phyloP scores from a whole-genome alignment of 305 asterid species.

The Stenogyne calaminthoides region DNA sequence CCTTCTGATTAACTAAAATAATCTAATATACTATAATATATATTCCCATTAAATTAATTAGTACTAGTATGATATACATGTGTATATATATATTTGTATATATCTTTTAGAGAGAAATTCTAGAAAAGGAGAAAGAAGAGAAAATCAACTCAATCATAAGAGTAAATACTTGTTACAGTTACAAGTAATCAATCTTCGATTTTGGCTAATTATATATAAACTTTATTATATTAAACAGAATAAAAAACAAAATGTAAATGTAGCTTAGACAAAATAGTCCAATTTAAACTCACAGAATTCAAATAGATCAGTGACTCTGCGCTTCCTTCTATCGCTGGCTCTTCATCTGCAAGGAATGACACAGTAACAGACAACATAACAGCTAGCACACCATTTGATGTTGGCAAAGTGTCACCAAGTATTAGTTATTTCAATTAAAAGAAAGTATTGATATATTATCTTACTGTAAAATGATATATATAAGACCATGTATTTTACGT shows the following conservation, averaged over 20 bases:
- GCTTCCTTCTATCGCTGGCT: not conserved
- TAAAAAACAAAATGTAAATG: not conserved
- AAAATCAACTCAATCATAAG: not conserved
- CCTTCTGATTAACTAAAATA: not conserved
- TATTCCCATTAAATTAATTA: not conserved
- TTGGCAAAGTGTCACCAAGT: too few relatives aligned
- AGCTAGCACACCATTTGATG: not conserved
- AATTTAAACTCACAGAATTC: not conserved
- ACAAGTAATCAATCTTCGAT: not conserved
- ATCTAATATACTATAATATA: not conserved
- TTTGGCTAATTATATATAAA: too few relatives aligned
- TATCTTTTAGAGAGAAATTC: too few relatives aligned
- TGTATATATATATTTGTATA: too few relatives aligned
- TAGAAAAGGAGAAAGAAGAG: not conserved
- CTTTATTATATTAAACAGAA: not conserved
- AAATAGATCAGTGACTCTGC: not conserved
- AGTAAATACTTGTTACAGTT: too few relatives aligned
- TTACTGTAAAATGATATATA: too few relatives aligned
- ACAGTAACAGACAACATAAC: not conserved
- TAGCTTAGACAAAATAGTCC: not conserved
- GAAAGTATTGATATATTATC: too few relatives aligned
- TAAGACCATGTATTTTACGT: too few relatives aligned
- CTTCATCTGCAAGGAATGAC: not conserved
- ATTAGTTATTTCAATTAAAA: too few relatives aligned
- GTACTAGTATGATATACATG: too few relatives aligned